phyloP scores from a whole-genome alignment of 768 basidiomycete species.

The Amanita fuliginea region DNA sequence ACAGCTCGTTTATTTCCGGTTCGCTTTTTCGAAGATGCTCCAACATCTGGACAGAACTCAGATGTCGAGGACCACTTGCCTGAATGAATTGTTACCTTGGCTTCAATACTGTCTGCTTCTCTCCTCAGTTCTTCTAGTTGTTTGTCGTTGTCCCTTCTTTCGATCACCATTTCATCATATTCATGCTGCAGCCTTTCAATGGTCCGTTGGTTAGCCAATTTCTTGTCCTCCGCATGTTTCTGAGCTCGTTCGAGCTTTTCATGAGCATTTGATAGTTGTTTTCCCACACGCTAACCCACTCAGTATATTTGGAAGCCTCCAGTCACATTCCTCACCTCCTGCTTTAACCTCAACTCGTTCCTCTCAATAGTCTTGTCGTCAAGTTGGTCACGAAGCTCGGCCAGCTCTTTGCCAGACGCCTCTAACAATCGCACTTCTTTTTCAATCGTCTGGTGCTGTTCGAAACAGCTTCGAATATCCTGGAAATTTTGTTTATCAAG shows the following conservation, averaged over 20 bases:
- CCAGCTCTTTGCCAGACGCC: slow-evolving; percentile 52
- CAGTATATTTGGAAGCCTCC: background rate
- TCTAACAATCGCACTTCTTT: slow-evolving; percentile 57
- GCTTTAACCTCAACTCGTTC: slow-evolving; percentile 53
- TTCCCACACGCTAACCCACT: slow-evolving; percentile 56
- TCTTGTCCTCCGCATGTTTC: slow-evolving; percentile 72
- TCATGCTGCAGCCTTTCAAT: slow-evolving; percentile 70
- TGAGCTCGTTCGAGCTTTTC: slow-evolving; percentile 77
- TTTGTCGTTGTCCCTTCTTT: slow-evolving; percentile 69
- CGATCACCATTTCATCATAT: slow-evolving; percentile 68
- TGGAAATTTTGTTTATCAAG: slow-evolving; percentile 16
- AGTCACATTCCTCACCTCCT: slow-evolving; percentile 37
- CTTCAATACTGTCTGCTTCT: slow-evolving; percentile 59
- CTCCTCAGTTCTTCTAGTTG: slow-evolving; percentile 66
- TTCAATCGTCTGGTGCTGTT: slow-evolving; percentile 68
- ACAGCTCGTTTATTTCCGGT: slow-evolving; percentile 66
- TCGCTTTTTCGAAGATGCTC: slow-evolving; percentile 70
- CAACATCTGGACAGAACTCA: slow-evolving; percentile 41
- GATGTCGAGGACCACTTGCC: background rate
- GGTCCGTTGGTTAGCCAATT: slow-evolving; percentile 56
- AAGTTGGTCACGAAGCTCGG: slow-evolving; percentile 55
- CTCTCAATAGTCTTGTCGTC: slow-evolving; percentile 68
- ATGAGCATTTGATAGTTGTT: slow-evolving; percentile 70
- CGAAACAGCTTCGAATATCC: slow-evolving; percentile 64
- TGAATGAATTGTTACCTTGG: slow-evolving; percentile 34